Conservation (phyloP, 768 basidiomycete genomes). For the Collybia sordida region DNA sequence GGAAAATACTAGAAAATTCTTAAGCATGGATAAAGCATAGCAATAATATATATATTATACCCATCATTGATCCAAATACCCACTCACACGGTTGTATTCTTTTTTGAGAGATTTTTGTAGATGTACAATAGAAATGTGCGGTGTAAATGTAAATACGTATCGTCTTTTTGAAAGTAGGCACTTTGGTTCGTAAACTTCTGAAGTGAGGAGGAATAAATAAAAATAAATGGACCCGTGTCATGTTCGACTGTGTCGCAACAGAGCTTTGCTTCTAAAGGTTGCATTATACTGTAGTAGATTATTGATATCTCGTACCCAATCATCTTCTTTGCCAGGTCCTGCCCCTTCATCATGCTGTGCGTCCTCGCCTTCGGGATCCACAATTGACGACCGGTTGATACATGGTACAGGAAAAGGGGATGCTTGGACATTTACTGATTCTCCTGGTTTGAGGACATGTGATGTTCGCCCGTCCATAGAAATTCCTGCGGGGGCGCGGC, state of each 20-base stretch:
- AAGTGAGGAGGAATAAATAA: no score
- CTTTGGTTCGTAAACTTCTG: no score
- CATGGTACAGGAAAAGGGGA: conserved; percentile 92
- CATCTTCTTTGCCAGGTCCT: conserved; percentile 80
- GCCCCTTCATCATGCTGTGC: conserved; percentile 56
- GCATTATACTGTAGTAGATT: conserved; percentile 93
- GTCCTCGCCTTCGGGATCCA: conserved; percentile 44
- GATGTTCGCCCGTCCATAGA: conserved; percentile 93
- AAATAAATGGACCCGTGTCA: conserved; percentile 22
- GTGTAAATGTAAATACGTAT: no score
- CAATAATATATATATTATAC: neutral
- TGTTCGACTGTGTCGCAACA: conserved; percentile 71
- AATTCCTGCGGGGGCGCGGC: conserved; percentile 83
- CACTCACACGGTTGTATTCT: neutral
- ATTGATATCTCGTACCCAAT: conserved; percentile 98
- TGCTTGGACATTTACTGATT: conserved; percentile 81
- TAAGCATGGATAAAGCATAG: neutral
- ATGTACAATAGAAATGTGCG: no score
- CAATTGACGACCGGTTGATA: conserved; percentile 82
- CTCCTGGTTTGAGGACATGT: conserved; percentile 78
- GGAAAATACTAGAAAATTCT: conserved; percentile 3
- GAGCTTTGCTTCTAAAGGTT: conserved; percentile 88
- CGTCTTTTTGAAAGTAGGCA: no score
- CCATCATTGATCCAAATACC: neutral
- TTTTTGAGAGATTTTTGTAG: no score